Conservation (phyloP, 805 yeast genomes). For the Candida pseudoglaebosa region DNA sequence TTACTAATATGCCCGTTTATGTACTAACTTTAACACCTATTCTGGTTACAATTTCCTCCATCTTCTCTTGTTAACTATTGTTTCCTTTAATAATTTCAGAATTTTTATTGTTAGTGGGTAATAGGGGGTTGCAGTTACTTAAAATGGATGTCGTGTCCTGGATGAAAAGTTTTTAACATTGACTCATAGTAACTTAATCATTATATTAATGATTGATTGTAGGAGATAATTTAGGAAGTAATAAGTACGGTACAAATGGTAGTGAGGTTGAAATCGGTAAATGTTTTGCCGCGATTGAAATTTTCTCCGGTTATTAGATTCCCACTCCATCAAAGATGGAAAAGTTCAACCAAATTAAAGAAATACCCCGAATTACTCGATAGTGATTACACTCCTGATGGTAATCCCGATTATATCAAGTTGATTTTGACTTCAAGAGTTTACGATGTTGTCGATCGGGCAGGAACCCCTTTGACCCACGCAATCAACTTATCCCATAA, state of each 20-base stretch:
- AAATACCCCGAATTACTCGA: slow-evolving; percentile 44
- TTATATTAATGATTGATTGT: no score
- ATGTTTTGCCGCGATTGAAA: neutral
- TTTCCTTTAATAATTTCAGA: no score
- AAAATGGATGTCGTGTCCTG: neutral
- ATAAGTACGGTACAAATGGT: neutral
- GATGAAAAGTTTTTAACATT: slow-evolving; percentile 1
- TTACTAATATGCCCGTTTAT: no score
- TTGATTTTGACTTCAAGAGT: slow-evolving; percentile 88
- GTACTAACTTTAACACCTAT: no score
- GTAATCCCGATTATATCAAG: slow-evolving; percentile 90
- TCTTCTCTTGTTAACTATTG: no score
- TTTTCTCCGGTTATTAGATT: neutral
- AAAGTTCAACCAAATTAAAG: slow-evolving; percentile 6
- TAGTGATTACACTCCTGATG: slow-evolving; percentile 51
- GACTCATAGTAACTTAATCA: slow-evolving; percentile 1
- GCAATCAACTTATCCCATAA: slow-evolving; percentile 74
- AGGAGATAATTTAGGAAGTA: neutral
- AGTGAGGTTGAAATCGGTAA: neutral
- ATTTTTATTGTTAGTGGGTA: no score
- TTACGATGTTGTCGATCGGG: slow-evolving; percentile 79
- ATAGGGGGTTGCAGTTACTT: slow-evolving; percentile 1
- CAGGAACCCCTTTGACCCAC: slow-evolving; percentile 75
- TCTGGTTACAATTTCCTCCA: slow-evolving; percentile 1
- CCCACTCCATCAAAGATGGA: neutral